Percentiles rank a stretch among this genome's conserved stretches.
phyloP scores from a whole-genome alignment of 2,329 filamentous ascomycete species.

The Pseudocercospora eumusae region DNA sequence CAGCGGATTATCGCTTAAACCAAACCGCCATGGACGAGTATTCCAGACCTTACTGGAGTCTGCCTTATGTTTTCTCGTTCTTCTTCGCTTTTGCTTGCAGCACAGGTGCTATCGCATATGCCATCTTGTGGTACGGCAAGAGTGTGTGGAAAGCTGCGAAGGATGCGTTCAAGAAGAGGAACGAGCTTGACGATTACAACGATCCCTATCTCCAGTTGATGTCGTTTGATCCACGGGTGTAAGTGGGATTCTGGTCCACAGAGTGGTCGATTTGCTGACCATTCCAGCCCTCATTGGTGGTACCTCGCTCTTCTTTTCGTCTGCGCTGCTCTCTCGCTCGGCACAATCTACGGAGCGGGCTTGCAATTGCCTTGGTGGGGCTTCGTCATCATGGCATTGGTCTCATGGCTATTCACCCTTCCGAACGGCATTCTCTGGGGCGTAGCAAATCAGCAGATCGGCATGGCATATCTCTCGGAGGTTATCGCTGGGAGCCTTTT shows the following conservation, averaged over 20 bases:
- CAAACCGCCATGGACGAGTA: constrained; percentile 26
- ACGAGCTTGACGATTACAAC: constrained; percentile 31
- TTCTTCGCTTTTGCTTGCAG: constrained; percentile 42
- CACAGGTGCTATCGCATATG: constrained; percentile 38
- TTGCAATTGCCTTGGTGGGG: constrained; percentile 40
- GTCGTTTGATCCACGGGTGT: constrained; percentile 31
- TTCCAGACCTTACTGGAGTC: constrained; percentile 33
- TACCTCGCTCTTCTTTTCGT: constrained; percentile 34
- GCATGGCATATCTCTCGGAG: constrained; percentile 35
- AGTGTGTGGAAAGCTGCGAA: constrained; percentile 23
- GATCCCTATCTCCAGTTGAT: constrained; percentile 41
- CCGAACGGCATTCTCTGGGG: constrained; percentile 32
- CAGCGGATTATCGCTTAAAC: constrained; percentile 57
- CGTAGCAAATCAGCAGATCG: constrained; percentile 14
- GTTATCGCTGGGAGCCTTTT: constrained; percentile 38
- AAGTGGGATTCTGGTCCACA: background rate
- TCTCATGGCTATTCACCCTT: constrained; percentile 36
- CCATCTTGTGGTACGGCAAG: constrained; percentile 36
- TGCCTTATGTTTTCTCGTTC: constrained; percentile 36
- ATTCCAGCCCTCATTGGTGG: constrained; percentile 37
- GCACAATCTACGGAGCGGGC: constrained; percentile 34
- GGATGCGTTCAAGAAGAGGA: constrained; percentile 25
- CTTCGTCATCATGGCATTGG: constrained; percentile 33
- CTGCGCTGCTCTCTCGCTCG: constrained; percentile 35
- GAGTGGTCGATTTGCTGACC: background rate